Evolutionary conservation across 805 yeast genomes (phyloP), one percentile per base, ranked within the genome.

Genomic region (Kodamaea neixiangensis): DNA sequence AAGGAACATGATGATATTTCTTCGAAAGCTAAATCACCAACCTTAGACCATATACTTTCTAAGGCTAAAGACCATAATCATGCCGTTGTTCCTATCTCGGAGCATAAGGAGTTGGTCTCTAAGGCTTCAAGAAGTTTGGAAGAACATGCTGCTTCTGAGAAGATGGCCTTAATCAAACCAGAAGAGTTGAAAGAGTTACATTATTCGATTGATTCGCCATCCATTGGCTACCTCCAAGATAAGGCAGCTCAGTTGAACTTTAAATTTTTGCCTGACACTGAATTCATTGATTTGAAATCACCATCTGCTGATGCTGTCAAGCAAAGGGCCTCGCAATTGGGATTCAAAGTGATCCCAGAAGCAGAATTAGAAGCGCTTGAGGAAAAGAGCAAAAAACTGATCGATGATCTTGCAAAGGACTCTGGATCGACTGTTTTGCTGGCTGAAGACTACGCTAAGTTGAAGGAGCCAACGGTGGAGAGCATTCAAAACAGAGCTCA

Each of bases 101-200:
- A 63, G 41, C 67, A 72, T 49, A 77, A 79, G 52, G 59, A 63
- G 10, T 59, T 86, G 10, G 84, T 86, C 11, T 75, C 77, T 21
- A 72, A 79, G 46, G 61, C 61, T 1, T 53, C 45, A 38, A 55
- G 55, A 46, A 14, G 61, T 6, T 48, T 63, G 34, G 58, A 60
- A 33, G 44, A 50, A 9, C 58, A 54, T 37, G 65, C 63, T 5
- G 21, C 45, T 3, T 35, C 41, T 3, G 49, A 34, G 9, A 54
- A 57, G 22, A 54, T 60, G 64, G 55, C 54, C 47, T 56, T 64
- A 18, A 50, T 66, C 1, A 51, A 56, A 2, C 52, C 54, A 25
- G 58, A 53, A 20, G 63, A 59, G 31, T 59, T 55, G 42, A 54
- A 56, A 6, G 47, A 47, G 15, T 56, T 64, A 21, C 29, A 44